phyloP scores from a whole-genome alignment of 2,329 filamentous ascomycete genomes.

The Colletotrichum spaethianum region DNA sequence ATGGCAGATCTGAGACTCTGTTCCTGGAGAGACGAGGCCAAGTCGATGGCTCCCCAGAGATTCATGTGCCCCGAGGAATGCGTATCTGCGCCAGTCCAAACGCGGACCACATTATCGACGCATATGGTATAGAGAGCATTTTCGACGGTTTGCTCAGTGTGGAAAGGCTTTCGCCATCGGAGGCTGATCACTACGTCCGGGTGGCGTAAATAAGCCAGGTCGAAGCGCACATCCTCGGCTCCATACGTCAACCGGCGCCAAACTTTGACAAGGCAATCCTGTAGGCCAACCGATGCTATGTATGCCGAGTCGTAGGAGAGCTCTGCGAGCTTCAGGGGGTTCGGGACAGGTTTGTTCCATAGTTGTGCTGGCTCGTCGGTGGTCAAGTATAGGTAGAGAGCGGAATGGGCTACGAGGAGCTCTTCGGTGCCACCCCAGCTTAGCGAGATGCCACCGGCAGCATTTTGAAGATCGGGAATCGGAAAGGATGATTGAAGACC shows the following conservation, averaged over 20 bases:
- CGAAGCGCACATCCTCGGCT: conserved; percentile 86
- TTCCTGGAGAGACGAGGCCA: conserved; percentile 78
- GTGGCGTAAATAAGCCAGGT: conserved; percentile 92
- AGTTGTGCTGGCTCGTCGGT: conserved; percentile 67
- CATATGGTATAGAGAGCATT: conserved; percentile 94
- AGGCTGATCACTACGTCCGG: conserved; percentile 84
- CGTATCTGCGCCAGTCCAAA: conserved; percentile 86
- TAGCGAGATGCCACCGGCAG: conserved; percentile 63
- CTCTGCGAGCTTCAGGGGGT: conserved; percentile 78
- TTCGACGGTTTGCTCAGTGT: conserved; percentile 83
- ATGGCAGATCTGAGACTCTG: conserved; percentile 40
- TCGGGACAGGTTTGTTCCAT: conserved; percentile 84
- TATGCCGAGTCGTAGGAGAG: conserved; percentile 91
- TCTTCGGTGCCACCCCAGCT: conserved; percentile 93
- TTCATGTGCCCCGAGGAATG: conserved; percentile 80
- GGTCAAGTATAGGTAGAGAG: conserved; percentile 77
- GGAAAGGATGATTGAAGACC: conserved; percentile 74
- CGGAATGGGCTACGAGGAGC: conserved; percentile 81
- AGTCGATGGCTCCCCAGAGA: conserved; percentile 85
- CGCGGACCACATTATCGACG: conserved; percentile 81
- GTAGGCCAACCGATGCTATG: conserved; percentile 83
- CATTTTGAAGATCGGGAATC: conserved; percentile 47
- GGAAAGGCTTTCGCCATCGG: conserved; percentile 86
- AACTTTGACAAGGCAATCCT: conserved; percentile 90
- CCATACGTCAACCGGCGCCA: conserved; percentile 93